phyloP scores from a whole-genome alignment of 352 stramenopile species.

The Phytopythium sindhum region DNA sequence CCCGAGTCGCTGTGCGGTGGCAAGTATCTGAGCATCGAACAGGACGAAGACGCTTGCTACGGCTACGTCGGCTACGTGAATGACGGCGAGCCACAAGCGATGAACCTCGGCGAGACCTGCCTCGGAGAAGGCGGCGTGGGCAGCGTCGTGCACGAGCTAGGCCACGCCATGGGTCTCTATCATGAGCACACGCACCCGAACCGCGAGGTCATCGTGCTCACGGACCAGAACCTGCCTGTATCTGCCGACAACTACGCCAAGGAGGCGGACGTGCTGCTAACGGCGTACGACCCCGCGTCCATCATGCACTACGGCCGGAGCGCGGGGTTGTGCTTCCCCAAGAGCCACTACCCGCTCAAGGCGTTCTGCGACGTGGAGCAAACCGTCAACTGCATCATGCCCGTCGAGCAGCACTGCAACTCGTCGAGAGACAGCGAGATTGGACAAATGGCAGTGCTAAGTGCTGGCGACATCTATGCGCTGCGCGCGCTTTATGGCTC shows the following conservation, averaged over 20 bases:
- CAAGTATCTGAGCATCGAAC: conserved; percentile 70
- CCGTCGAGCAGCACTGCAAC: conserved; percentile 66
- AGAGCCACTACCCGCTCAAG: conserved; percentile 55
- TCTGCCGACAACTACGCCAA: conserved; percentile 71
- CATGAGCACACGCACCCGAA: conserved; percentile 73
- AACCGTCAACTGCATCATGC: conserved; percentile 66
- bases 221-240: conserved; percentile 53
- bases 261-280: conserved; percentile 49
- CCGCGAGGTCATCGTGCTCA: conserved; percentile 67
- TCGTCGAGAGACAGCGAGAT: conserved; percentile 59
- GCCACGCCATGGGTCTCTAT: conserved; percentile 60
- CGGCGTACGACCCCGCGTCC: conserved; percentile 61
- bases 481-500: conserved; percentile 61
- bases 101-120: conserved; percentile 69
- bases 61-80: conserved; percentile 71
- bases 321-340: conserved; percentile 66
- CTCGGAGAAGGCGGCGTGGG: conserved; percentile 41
- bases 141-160: conserved; percentile 63
- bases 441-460: conserved; percentile 50
- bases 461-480: conserved; percentile 56
- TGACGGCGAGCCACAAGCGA: conserved; percentile 54
- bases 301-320: conserved; percentile 80
- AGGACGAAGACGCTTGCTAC: conserved; percentile 71
- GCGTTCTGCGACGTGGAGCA: conserved; percentile 65
- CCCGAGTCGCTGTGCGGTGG: conserved; percentile 48